Percentiles rank a stretch among this genome's conserved stretches.
Conservation (phyloP, 2,329 filamentous ascomycete genomes). For the Cercospora canescens region DNA sequence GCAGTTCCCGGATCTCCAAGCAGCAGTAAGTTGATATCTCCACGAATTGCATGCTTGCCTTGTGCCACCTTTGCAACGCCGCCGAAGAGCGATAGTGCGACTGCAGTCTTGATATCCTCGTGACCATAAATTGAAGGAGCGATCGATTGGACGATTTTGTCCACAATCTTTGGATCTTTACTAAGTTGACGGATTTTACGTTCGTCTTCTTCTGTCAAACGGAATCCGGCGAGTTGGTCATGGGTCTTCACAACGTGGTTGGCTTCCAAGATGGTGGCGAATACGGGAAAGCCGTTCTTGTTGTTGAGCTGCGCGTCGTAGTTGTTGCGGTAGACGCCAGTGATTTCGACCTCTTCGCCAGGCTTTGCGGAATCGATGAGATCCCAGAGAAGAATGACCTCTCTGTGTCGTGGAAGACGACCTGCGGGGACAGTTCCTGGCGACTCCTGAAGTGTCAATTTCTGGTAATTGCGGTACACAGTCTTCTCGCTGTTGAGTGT, state of each 20-base stretch:
- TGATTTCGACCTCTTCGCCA: slow-evolving; percentile 96
- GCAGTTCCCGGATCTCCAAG: slow-evolving; percentile 97
- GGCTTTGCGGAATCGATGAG: slow-evolving; percentile 96
- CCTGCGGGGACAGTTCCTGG: slow-evolving; percentile 95
- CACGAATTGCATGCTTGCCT: slow-evolving; percentile 86
- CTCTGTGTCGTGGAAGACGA: slow-evolving; percentile 86
- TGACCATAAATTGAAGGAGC: slow-evolving; percentile 98
- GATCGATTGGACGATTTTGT: slow-evolving; percentile 90
- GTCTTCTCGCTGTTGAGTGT: slow-evolving; percentile 96
- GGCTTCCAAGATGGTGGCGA: slow-evolving; percentile 94
- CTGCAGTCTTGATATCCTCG: slow-evolving; percentile 93
- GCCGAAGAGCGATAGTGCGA: slow-evolving; percentile 90
- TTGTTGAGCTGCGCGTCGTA: slow-evolving; percentile 98
- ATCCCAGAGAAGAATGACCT: slow-evolving; percentile 95
- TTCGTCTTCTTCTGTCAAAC: slow-evolving; percentile 92
- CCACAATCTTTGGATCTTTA: slow-evolving; percentile 85
- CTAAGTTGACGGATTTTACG: slow-evolving; percentile 84
- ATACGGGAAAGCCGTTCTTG: slow-evolving; percentile 97
- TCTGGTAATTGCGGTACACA: slow-evolving; percentile 98
- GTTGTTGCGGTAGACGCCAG: slow-evolving; percentile 96
- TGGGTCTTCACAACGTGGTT: slow-evolving; percentile 97
- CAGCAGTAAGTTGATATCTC: slow-evolving; percentile 95
- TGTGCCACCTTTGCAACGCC: slow-evolving; percentile 90
- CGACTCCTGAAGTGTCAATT: slow-evolving; percentile 93
- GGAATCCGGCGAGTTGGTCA: slow-evolving; percentile 95